Percentiles rank a stretch among this genome's conserved stretches.
These are phyloP conservation scores for Saksenaea vasiformis DNA, from an alignment of 371 early-diverging fungal genomes.

Conservation along the genomic window DNA sequence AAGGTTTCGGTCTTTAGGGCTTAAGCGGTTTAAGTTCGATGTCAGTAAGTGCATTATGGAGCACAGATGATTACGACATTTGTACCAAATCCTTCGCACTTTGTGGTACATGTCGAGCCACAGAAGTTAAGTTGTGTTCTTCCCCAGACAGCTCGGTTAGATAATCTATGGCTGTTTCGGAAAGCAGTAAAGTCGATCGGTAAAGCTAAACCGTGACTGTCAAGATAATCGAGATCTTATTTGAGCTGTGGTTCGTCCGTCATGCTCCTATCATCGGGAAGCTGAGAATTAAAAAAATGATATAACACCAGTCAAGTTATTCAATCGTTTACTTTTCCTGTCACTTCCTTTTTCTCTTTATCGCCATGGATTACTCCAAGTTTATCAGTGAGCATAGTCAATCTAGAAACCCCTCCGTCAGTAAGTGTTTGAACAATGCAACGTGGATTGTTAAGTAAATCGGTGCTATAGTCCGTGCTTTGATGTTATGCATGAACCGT, in stretches of 20 bases:
- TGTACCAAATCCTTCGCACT: neutral
- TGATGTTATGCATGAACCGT: conserved; percentile 27
- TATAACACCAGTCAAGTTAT: neutral
- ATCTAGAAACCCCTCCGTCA: conserved; percentile 27
- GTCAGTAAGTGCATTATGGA: neutral
- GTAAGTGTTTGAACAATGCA: conserved; percentile 6
- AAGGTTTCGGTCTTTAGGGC: neutral
- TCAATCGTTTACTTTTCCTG: neutral
- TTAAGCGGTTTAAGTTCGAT: neutral
- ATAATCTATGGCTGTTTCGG: too few relatives aligned
- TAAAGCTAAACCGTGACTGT: too few relatives aligned
- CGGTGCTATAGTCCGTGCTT: conserved; percentile 19
- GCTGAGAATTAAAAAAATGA: neutral
- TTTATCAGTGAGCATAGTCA: conserved; percentile 29
- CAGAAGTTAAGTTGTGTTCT: neutral
- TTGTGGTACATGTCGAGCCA: neutral
- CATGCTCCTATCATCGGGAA: neutral
- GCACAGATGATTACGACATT: neutral
- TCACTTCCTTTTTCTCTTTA: neutral
- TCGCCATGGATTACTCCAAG: conserved; percentile 24
- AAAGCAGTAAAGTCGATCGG: too few relatives aligned
- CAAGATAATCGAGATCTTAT: too few relatives aligned
- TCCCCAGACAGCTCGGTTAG: neutral
- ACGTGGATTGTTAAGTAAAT: neutral
- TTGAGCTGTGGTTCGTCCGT: neutral